Percentiles rank a stretch among this genome's conserved stretches.
Conservation (phyloP, 2,329 filamentous ascomycete genomes). For the Blastomyces silverae region DNA sequence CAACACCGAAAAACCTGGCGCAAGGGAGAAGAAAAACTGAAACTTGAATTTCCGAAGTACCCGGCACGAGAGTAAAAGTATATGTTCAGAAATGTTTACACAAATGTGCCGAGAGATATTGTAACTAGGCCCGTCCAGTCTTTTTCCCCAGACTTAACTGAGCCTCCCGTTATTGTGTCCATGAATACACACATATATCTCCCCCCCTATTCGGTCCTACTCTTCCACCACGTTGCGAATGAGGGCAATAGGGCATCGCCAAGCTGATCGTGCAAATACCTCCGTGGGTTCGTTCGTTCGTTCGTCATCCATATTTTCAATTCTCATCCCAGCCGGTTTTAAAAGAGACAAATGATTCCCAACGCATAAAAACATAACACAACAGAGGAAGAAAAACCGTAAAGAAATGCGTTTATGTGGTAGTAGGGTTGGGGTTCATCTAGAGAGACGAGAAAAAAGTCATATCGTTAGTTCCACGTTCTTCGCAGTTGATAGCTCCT, state of each 20-base stretch:
- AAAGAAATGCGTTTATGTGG: constrained; percentile 48
- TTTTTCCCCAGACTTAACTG: background rate
- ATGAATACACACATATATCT: background rate
- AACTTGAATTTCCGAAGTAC: constrained; percentile 14
- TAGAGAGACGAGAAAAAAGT: constrained; percentile 30
- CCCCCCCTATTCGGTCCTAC: background rate
- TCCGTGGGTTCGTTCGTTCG: constrained; percentile 9
- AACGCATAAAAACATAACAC: constrained; percentile 11
- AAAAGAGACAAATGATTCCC: background rate
- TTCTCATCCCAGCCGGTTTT: constrained; percentile 1
- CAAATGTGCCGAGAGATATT: background rate
- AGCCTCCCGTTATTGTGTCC: background rate
- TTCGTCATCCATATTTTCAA: constrained; percentile 8
- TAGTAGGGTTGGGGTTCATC: constrained; percentile 85
- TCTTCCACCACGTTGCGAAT: background rate
- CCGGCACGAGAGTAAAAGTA: constrained; percentile 8
- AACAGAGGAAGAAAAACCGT: constrained; percentile 4
- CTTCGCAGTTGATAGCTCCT: background rate
- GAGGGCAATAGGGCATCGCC: background rate
- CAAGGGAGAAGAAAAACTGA: background rate
- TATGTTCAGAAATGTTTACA: constrained; percentile 3
- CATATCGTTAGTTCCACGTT: constrained; percentile 8
- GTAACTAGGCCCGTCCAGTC: background rate
- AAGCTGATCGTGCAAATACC: background rate
- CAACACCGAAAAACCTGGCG: background rate